A percentile compares a stretch with the other conserved stretches of the same genome.
phyloP scores from a whole-genome alignment of 1,284 basidiomycete species.

The Cronartium ribicola region DNA sequence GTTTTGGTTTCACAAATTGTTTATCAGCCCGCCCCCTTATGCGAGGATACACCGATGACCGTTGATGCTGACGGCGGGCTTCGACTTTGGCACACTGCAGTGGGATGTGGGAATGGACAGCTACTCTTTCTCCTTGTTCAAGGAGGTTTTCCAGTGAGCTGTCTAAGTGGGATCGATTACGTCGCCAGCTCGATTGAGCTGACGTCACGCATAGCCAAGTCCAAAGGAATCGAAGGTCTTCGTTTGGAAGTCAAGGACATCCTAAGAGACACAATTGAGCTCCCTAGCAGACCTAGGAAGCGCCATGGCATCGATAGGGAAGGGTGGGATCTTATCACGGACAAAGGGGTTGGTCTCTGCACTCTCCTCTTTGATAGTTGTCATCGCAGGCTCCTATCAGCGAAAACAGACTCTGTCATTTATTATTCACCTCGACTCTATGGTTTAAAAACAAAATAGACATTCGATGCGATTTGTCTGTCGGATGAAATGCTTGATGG shows the following conservation, averaged over 20 bases:
- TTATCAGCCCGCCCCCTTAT: background rate
- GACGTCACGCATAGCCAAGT: conserved; percentile 5
- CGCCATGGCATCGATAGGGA: background rate
- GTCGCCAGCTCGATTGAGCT: conserved; percentile 24
- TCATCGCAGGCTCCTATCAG: background rate
- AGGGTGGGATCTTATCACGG: conserved; percentile 36
- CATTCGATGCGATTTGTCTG: conserved; percentile 37
- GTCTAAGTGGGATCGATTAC: conserved; percentile 28
- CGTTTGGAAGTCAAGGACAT: conserved; percentile 14
- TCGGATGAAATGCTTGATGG: conserved; percentile 18
- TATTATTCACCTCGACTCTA: background rate
- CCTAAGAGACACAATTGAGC: conserved; percentile 17
- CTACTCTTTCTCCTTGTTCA: conserved; percentile 29
- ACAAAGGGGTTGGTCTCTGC: conserved; percentile 28
- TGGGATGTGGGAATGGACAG: conserved; percentile 38
- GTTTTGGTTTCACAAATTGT: background rate
- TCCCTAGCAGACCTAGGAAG: background rate
- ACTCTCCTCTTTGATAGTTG: background rate
- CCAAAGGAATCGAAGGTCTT: conserved; percentile 24
- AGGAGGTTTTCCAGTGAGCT: conserved; percentile 21
- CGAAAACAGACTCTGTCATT: background rate
- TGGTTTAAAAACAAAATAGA: conserved; percentile 4
- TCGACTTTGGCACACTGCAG: background rate
- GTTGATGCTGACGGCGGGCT: background rate
- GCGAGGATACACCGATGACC: background rate